A percentile compares a stretch with the other conserved stretches of the same genome.
Conservation (phyloP, 2,329 filamentous ascomycete species). For the Calonectria ilicicola region DNA sequence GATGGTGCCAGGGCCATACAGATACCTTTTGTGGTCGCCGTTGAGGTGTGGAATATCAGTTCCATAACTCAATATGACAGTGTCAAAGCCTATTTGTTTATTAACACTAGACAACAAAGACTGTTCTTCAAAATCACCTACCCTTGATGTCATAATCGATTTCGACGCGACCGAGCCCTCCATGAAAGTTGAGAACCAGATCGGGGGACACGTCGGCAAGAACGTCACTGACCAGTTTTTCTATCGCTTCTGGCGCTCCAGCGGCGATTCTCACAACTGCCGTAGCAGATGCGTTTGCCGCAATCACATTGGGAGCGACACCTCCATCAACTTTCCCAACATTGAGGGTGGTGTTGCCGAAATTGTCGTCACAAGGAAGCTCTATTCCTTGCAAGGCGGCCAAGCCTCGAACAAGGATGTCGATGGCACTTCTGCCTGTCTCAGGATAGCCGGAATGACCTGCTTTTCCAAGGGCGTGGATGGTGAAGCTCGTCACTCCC, state of each 20-base stretch:
- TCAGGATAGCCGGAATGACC: constrained; percentile 90
- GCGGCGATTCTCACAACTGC: constrained; percentile 17
- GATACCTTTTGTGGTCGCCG: constrained; percentile 71
- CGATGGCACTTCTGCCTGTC: constrained; percentile 82
- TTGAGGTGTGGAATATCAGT: constrained; percentile 85
- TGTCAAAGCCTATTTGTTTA: constrained; percentile 70
- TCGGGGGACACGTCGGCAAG: background rate
- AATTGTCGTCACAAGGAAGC: constrained; percentile 78
- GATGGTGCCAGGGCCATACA: constrained; percentile 76
- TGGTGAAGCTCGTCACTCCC: constrained; percentile 44
- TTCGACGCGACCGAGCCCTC: constrained; percentile 18
- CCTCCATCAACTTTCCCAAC: constrained; percentile 80
- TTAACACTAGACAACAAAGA: background rate
- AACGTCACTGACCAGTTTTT: background rate
- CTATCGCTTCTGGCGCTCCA: constrained; percentile 9
- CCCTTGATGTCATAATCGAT: constrained; percentile 26
- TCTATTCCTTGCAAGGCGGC: constrained; percentile 71
- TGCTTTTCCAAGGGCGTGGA: constrained; percentile 75
- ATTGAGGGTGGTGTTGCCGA: constrained; percentile 86
- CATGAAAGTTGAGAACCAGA: constrained; percentile 21
- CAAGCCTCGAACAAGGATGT: constrained; percentile 77
- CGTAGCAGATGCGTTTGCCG: constrained; percentile 56
- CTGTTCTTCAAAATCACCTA: background rate
- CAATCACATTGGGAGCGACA: constrained; percentile 85
- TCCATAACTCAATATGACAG: constrained; percentile 84